Base-by-base conservation (phyloP, 2,329 filamentous ascomycete species). In the Penicillium psychrosexuale region DNA sequence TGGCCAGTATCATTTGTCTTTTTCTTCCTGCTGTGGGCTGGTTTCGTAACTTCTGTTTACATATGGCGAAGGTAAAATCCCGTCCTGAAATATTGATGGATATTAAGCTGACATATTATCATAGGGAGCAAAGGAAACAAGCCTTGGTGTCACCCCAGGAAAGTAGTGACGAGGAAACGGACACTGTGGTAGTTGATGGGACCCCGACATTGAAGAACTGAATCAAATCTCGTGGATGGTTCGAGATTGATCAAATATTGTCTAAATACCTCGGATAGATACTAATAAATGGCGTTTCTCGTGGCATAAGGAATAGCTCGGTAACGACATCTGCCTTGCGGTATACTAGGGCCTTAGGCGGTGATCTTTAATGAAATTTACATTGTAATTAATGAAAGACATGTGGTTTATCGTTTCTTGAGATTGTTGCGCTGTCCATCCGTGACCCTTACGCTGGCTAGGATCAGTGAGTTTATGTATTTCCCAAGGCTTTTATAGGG, bases 1-100 rank as follows among this genome's bases (percentile, higher is more conserved):
- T 81, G 78, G 70, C 77, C 78, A 0, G 73, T 79, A 6, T 73
- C 77, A 2, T 72, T 80, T 45, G 73, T 71, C 0, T 81, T 81
- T 47, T 73, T 75, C 34, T 66, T 77, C 40, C 61, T 79, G 3
- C 67, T 78, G 22, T 80, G 77, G 78, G 58, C 62, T 38, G 62
- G 63, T 0, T 69, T 68, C 27, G 47, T 69, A 19, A 33, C 59
- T 8, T 47, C 64, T 3, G 38, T 66, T 40, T 9, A 66, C 2
- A 43, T 68, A 39, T 53, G 65, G 46, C 49, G 56, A 58, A 52
- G 63, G 59, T 66, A 55, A 40, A 27, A 7, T 17, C 9, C 13
- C 2, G 3, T 47, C 2, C 13, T 4, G 4, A 24, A 2, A 5
- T 11, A 22, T 19, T 19, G 5, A n/a, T 51, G 19, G 36, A 24